Base-by-base conservation (phyloP, 2,329 filamentous ascomycete species). In the Pseudopithomyces maydicus region DNA sequence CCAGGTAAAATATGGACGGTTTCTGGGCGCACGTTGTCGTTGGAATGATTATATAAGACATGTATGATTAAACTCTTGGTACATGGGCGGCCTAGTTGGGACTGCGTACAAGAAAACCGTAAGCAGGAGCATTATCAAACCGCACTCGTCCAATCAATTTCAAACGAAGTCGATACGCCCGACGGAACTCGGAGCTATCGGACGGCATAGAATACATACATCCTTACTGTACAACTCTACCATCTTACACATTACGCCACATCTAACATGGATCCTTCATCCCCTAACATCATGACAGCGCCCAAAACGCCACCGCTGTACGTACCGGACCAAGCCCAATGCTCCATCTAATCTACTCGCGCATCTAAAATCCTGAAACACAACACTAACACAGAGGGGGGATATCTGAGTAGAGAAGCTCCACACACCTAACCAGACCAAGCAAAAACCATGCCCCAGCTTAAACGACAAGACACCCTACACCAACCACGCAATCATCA, bases 361-460 rank as follows among this genome's bases (percentile, higher is more conserved):
- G 32, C n/a, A n/a, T 55, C 45, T 51, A 43, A 23, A 29, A 15
- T 22, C n/a, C 44, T 33, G 10, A 23, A n/a, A 19, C 23, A 58
- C 35, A 46, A 38, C 33, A 22, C 22, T 11, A 51, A 43, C 15
- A 36, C 48, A 43, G 48, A 50, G 55, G 50, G 56, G 54, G 57
- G 62, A 61, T 50, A 65, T 64, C 62, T 56, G 62, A 70, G 60
- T 57, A 65, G 58, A 70, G 66, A n/a, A 67, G 52, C 44, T 42
- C 32, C 48, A 54, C 23, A 23, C 35, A 50, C 22, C 43, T n/a
- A 56, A 42, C 51, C 19, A 60, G 38, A 52, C 17, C 53, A 41
- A 53, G 15, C 29, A 20, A 10, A 29, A 12, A 22, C 38, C n/a
- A n/a, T n/a, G n/a, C n/a, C n/a, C 23, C 35, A 14, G 33, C 35